A percentile compares a stretch with the other conserved stretches of the same genome.
Evolutionary conservation across 305 asterid species (phyloP).

Genomic region (Solanum hybrid): DNA sequence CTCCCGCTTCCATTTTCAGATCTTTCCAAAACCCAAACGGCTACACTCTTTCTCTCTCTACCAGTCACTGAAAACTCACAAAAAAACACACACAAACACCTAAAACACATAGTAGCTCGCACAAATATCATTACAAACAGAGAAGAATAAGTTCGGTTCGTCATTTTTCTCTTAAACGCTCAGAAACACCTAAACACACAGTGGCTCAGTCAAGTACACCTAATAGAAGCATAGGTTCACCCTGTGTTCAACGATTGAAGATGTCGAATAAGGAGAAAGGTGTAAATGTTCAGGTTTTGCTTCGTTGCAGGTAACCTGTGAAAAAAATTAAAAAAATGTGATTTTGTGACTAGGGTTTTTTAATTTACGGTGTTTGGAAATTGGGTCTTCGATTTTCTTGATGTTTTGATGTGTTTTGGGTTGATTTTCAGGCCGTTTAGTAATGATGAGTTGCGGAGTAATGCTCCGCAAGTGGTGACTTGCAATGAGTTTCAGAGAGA

Average conservation of each 20-base stretch:
- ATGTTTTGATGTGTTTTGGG: background rate
- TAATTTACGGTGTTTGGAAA: background rate
- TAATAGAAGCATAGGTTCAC: background rate
- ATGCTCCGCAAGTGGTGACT: slow-evolving; percentile 89
- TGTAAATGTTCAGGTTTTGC: slow-evolving; percentile 85
- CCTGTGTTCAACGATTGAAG: slow-evolving; percentile 8
- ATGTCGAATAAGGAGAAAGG: slow-evolving; percentile 76
- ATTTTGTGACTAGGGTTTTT: background rate
- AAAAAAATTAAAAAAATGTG: background rate
- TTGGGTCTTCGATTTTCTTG: background rate
- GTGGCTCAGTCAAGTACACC: background rate
- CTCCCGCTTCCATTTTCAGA: slow-evolving; percentile 12
- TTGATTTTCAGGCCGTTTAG: slow-evolving; percentile 63
- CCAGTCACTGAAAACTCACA: background rate
- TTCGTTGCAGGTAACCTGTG: slow-evolving; percentile 70
- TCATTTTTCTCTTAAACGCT: background rate
- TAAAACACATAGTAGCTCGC: background rate
- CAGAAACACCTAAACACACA: background rate
- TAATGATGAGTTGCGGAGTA: slow-evolving; percentile 77
- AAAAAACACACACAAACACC: background rate
- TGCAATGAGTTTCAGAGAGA: slow-evolving; percentile 83
- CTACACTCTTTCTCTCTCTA: background rate
- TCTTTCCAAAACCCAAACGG: background rate
- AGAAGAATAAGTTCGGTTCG: background rate
- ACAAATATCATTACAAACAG: background rate